Percentiles rank a stretch among this genome's conserved stretches.
Conservation (phyloP, 306 rosid genomes). For the Albizia julibrissin region DNA sequence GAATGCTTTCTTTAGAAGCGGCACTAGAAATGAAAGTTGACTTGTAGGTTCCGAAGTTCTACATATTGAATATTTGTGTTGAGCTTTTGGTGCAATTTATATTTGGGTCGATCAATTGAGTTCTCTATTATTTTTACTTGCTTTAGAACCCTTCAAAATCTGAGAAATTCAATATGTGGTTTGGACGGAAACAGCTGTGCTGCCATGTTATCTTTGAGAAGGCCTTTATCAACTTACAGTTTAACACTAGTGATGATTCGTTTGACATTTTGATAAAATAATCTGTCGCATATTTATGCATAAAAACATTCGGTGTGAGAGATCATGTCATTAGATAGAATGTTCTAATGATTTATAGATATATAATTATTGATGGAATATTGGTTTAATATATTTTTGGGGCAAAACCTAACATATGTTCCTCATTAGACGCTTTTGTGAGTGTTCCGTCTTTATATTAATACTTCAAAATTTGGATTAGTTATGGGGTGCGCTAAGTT, state of each 20-base stretch:
- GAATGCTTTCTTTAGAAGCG: neutral
- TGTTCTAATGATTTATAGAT: neutral
- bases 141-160: neutral
- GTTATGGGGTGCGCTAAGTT: constrained; percentile 19
- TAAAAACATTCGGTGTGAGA: neutral
- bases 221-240: neutral
- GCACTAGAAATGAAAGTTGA: constrained; percentile 14
- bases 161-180: neutral
- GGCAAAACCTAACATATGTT: too few relatives aligned
- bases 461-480: neutral
- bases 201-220: neutral
- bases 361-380: neutral
- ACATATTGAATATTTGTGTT: neutral
- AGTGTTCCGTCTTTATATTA: neutral
- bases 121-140: neutral
- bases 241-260: neutral
- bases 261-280: neutral
- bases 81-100: constrained; percentile 12
- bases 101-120: neutral
- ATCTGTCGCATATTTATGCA: neutral
- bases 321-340: neutral
- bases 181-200: neutral
- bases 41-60: neutral
- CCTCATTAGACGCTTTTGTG: too few relatives aligned
- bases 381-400: too few relatives aligned